Evolutionary conservation across 139 green algal genomes (phyloP), one percentile per base, ranked within the genome.

Genomic region (Picochlorum sp.): DNA sequence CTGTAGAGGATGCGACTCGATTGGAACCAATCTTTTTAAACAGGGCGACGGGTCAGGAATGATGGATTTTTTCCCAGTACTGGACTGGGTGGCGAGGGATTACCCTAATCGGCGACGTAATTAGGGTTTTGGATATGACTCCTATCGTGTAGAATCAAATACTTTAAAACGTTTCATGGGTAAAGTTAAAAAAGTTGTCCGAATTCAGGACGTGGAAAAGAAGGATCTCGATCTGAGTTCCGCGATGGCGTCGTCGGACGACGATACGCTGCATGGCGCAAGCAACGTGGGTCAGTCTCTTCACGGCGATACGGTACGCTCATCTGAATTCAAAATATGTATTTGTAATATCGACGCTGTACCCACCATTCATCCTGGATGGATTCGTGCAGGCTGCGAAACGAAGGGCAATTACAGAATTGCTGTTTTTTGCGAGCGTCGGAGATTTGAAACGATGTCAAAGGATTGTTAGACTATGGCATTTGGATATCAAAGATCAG

Each of bases 341-440:
- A 41, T 13, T 14, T 41, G 8, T 11, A 11, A 11, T 41, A 41
- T 41, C 34, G 34, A 41, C 8, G 34, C 34, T 41, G 6, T 41
- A 41, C 34, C 8, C n/a, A 21, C 1, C 18, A 26, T 54, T 20
- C n/a, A 54, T 54, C 4, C 16, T 54, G 6, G 16, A 10, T 54
- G 16, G 11, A 54, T 54, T 26, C n/a, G n/a, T 68, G 65, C 78
- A 92, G 87, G 87, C 87, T 3, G 87, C 87, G 0, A 69, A 71
- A 54, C 77, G 87, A 23, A 62, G 85, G 57, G 88, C 88, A 3
- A 85, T 95, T n/a, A 86, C 76, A 3, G 88, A 95, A 74, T 82
- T 95, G 6, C 86, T 95, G 5, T 95, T 95, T 74, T 95, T 95
- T 65, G 84, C 84, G 3, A 85, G 82, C 44, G 79, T 85, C 1